These are phyloP conservation scores for Paramecium octaurelia DNA, from an alignment of 73 alveolate genomes.

Conservation along the genomic window DNA sequence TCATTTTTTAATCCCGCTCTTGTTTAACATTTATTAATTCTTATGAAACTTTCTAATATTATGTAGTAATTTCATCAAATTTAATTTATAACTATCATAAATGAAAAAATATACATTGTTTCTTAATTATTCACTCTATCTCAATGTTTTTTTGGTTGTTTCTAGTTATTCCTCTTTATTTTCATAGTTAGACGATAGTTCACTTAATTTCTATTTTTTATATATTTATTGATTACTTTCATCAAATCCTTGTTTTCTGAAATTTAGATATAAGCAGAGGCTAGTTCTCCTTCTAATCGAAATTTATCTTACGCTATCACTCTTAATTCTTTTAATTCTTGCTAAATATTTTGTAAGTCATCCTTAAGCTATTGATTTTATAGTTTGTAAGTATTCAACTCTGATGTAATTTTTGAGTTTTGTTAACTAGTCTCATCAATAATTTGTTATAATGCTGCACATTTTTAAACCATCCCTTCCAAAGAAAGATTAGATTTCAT, in stretches of 20 bases:
- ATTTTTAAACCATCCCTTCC: constrained; percentile 24
- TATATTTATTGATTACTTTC: not conserved
- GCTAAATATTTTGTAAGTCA: not conserved
- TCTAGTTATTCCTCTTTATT: not conserved
- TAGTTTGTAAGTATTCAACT: not conserved
- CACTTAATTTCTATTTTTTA: not conserved
- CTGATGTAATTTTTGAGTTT: not conserved
- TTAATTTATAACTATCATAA: not conserved
- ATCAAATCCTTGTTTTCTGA: not conserved
- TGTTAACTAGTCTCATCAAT: not conserved
- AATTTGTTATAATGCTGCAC: not conserved
- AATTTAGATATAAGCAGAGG: not conserved
- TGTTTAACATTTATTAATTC: not conserved
- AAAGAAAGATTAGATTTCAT: not conserved
- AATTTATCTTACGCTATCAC: constrained; percentile 17
- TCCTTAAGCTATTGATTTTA: not conserved
- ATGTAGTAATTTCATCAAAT: not conserved
- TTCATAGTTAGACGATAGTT: not conserved
- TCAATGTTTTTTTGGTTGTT: not conserved
- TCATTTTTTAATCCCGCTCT: not conserved
- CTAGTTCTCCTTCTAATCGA: constrained; percentile 9
- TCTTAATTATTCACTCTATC: not conserved
- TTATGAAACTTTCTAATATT: not conserved
- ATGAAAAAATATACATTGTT: not conserved
- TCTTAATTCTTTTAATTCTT: constrained; percentile 10